phyloP scores from a whole-genome alignment of 768 basidiomycete genomes.

The Scleroderma bovista region DNA sequence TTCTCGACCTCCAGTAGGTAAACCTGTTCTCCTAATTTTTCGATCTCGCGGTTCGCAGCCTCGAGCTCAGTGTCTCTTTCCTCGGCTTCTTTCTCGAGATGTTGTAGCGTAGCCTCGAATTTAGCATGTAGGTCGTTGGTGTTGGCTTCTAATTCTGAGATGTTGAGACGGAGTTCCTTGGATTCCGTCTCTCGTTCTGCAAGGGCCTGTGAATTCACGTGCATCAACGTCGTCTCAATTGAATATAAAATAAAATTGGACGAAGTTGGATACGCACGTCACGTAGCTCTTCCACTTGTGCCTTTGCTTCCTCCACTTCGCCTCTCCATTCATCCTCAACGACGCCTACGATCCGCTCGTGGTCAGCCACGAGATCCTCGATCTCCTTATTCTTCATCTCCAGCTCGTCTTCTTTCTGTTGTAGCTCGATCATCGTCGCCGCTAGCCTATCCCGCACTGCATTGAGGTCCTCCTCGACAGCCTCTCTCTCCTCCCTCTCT shows the following conservation, averaged over 20 bases:
- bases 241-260: not conserved
- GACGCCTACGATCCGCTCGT: constrained; percentile 62
- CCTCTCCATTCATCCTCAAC: constrained; percentile 86
- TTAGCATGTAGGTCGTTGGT: constrained; percentile 66
- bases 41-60: constrained; percentile 67
- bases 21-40: constrained; percentile 74
- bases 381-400: constrained; percentile 75
- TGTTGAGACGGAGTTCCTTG: constrained; percentile 64
- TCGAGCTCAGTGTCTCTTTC: constrained; percentile 78
- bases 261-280: constrained; percentile 45
- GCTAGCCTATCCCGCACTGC: constrained; percentile 71
- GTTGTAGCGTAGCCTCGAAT: constrained; percentile 67
- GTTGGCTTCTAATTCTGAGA: constrained; percentile 71
- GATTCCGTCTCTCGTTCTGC: constrained; percentile 78
- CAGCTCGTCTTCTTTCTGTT: constrained; percentile 83
- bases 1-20: constrained; percentile 85
- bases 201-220: constrained; percentile 43
- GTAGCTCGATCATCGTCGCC: constrained; percentile 74
- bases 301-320: constrained; percentile 77
- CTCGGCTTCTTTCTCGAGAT: constrained; percentile 73
- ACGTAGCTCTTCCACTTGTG: constrained; percentile 72
- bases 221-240: constrained; percentile 2
- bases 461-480: constrained; percentile 75
- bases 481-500: constrained; percentile 68
- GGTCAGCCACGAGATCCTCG: constrained; percentile 70